phyloP scores from a whole-genome alignment of 805 yeast genomes.

The Lachancea quebecensis region DNA sequence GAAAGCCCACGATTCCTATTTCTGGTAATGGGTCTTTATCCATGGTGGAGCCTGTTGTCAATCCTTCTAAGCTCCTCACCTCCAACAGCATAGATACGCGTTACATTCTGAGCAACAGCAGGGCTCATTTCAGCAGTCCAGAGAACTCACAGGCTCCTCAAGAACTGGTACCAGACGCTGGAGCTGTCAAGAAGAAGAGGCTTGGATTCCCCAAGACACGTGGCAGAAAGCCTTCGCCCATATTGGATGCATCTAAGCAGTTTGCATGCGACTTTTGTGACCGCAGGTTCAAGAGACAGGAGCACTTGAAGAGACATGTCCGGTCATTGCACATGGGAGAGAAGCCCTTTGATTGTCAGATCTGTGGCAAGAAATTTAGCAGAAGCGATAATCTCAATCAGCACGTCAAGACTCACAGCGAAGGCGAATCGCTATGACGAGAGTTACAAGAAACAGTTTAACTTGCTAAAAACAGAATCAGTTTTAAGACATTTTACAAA shows the following conservation, averaged over 20 bases:
- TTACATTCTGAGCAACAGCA: constrained; percentile 1
- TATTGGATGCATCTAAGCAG: constrained; percentile 49
- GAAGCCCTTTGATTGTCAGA: constrained; percentile 58
- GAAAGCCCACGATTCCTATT: constrained; percentile 14
- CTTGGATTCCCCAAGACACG: constrained; percentile 38
- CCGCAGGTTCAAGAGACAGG: constrained; percentile 65
- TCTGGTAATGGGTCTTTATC: neutral
- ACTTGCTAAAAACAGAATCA: neutral
- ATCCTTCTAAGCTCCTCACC: constrained; percentile 5
- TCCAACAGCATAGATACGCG: constrained; percentile 1
- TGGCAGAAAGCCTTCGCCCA: constrained; percentile 59
- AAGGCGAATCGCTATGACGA: constrained; percentile 4
- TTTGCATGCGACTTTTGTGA: constrained; percentile 59
- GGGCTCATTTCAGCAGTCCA: constrained; percentile 1
- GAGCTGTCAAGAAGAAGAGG: constrained; percentile 13
- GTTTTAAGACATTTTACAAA: neutral
- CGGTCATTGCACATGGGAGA: constrained; percentile 67
- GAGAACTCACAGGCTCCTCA: constrained; percentile 3
- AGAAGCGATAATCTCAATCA: constrained; percentile 61
- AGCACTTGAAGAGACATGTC: constrained; percentile 68
- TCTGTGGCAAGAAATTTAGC: constrained; percentile 59
- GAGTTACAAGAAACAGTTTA: neutral
- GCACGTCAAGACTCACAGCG: constrained; percentile 52
- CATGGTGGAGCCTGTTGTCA: constrained; percentile 4
- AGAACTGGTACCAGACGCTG: constrained; percentile 3